Conservation (phyloP, 1,284 basidiomycete species). For the Chondrostereum purpureum region DNA sequence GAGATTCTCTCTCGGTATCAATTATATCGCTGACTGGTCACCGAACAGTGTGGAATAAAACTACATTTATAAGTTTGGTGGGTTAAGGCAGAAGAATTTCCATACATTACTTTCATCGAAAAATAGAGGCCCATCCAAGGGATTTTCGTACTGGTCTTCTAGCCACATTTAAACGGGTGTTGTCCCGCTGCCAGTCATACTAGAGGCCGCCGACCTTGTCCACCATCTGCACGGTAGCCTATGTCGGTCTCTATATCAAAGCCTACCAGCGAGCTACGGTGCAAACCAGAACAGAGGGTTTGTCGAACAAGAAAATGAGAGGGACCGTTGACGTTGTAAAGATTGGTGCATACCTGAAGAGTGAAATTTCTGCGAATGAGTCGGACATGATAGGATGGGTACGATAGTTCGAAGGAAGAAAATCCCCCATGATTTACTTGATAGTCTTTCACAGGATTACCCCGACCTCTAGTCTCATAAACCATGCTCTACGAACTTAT, state of each 20-base stretch:
- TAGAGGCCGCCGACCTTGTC: slow-evolving; percentile 27
- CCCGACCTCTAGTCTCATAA: slow-evolving; percentile 32
- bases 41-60: no score
- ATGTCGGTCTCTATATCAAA: background rate
- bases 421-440: slow-evolving; percentile 27
- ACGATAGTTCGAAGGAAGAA: slow-evolving; percentile 20
- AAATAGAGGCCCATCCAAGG: slow-evolving; percentile 22
- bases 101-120: slow-evolving; percentile 20
- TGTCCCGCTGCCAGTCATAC: slow-evolving; percentile 30
- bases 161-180: slow-evolving; percentile 17
- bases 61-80: no score
- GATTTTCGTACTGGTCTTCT: slow-evolving; percentile 19
- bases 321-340: slow-evolving; percentile 2
- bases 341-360: slow-evolving; percentile 25
- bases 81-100: no score
- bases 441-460: slow-evolving; percentile 25
- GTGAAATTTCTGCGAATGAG: slow-evolving; percentile 30
- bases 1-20: no score
- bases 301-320: slow-evolving; percentile 8
- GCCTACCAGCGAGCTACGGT: background rate
- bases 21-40: no score
- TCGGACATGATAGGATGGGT: slow-evolving; percentile 29
- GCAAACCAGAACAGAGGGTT: background rate
- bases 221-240: slow-evolving; percentile 18
- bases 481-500: slow-evolving; percentile 17